These are phyloP conservation scores for Zymoseptoria tritici DNA, from an alignment of 2,329 filamentous ascomycete species.

Conservation along the genomic window DNA sequence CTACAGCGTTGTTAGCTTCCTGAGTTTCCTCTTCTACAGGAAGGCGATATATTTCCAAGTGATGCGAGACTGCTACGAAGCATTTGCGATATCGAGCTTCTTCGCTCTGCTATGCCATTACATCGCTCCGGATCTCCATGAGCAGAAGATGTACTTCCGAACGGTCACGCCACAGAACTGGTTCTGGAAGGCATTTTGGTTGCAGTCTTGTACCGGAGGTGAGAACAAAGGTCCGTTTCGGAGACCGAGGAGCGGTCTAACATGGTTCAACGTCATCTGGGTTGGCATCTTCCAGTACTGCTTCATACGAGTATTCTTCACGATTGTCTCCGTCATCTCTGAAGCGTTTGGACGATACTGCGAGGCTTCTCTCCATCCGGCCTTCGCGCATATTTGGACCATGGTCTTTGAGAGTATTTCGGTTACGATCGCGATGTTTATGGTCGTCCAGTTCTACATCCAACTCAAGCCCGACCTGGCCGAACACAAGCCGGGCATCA, in stretches of 20 bases:
- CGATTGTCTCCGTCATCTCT: slow-evolving; percentile 65
- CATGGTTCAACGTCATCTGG: slow-evolving; percentile 87
- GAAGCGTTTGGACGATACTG: slow-evolving; percentile 67
- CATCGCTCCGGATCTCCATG: slow-evolving; percentile 66
- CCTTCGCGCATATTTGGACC: slow-evolving; percentile 81
- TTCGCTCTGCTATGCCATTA: slow-evolving; percentile 78
- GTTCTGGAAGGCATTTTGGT: slow-evolving; percentile 66
- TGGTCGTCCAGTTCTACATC: slow-evolving; percentile 77
- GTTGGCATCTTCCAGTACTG: slow-evolving; percentile 79
- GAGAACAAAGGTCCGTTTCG: slow-evolving; percentile 59
- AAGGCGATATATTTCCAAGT: slow-evolving; percentile 76
- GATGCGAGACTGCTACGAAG: slow-evolving; percentile 78
- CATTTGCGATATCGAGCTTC: slow-evolving; percentile 80
- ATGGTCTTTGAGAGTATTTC: slow-evolving; percentile 62
- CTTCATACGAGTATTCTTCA: slow-evolving; percentile 72
- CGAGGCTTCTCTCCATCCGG: slow-evolving; percentile 66
- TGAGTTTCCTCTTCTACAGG: slow-evolving; percentile 66
- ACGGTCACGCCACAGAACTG: slow-evolving; percentile 60
- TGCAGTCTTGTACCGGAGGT: slow-evolving; percentile 63
- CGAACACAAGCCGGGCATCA: slow-evolving; percentile 66
- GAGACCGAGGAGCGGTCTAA: slow-evolving; percentile 71
- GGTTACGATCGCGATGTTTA: slow-evolving; percentile 81
- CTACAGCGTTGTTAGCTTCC: slow-evolving; percentile 66
- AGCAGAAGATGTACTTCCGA: slow-evolving; percentile 76
- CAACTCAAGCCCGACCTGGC: slow-evolving; percentile 63